Evolutionary conservation across 179 eudicot genomes (phyloP).

Genomic region (Corrigiola litoralis): DNA sequence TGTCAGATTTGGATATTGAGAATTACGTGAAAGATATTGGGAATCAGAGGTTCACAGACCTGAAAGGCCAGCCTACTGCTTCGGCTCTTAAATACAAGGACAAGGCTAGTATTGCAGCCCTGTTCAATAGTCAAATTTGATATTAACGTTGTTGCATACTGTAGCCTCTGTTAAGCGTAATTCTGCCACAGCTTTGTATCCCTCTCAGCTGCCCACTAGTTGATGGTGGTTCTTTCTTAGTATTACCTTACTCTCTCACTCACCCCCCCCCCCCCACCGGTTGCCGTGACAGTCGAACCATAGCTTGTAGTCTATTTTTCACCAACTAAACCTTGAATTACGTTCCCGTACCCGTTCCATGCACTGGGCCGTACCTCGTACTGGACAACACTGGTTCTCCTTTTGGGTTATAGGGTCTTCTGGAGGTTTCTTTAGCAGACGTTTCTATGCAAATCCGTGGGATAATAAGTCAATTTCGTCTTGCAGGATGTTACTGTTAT

Average conservation of each 20-base stretch:
- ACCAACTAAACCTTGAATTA: no score
- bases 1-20: constrained; percentile 69
- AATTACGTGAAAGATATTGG: constrained; percentile 80
- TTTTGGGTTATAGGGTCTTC: no score
- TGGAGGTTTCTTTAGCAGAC: neutral
- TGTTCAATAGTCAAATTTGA: constrained; percentile 15
- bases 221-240: no score
- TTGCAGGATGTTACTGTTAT: constrained; percentile 95
- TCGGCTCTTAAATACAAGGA: constrained; percentile 82
- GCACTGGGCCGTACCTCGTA: no score
- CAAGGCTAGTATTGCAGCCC: constrained; percentile 61
- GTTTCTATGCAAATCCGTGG: neutral
- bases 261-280: no score
- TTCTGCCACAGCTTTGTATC: no score
- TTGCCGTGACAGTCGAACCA: no score
- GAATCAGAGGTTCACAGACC: constrained; percentile 75
- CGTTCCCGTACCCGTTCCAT: no score
- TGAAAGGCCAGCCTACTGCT: constrained; percentile 53
- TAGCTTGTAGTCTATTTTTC: no score
- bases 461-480: constrained; percentile 2
- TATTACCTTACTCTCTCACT: neutral
- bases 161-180: neutral
- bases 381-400: no score
- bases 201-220: no score
- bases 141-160: constrained; percentile 3